Conservation (phyloP, 306 rosid genomes). For the Dryas octopetala region DNA sequence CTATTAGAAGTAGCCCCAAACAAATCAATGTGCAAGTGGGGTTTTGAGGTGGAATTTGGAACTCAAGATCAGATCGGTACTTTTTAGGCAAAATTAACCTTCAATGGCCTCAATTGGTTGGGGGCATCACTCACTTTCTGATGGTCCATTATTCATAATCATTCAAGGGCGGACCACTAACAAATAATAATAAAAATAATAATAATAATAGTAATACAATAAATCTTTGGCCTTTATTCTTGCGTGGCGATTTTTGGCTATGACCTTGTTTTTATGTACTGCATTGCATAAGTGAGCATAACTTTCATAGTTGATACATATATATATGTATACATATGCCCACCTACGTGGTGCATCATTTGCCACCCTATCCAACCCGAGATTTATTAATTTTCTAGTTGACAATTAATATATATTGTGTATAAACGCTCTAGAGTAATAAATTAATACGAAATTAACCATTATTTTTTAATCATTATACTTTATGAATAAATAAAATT, state of each 20-base stretch:
- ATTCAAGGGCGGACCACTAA: conserved; percentile 10
- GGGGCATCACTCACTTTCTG: background rate
- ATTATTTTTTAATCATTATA: too few species aligned
- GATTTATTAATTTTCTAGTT: too few species aligned
- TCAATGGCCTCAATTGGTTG: background rate
- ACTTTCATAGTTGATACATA: too few species aligned
- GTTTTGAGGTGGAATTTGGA: background rate
- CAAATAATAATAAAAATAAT: background rate
- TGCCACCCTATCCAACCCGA: too few species aligned
- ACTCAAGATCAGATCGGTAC: background rate
- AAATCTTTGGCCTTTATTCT: conserved; percentile 1
- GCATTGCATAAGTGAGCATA: background rate
- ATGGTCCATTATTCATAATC: conserved; percentile 12
- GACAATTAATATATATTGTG: too few species aligned
- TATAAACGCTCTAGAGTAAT: too few species aligned
- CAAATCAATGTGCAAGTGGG: background rate
- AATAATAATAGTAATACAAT: background rate
- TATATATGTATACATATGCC: too few species aligned
- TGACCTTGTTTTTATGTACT: background rate
- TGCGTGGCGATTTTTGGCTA: conserved; percentile 4
- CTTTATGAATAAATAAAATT: too few species aligned
- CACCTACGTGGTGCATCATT: too few species aligned
- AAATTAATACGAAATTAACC: too few species aligned
- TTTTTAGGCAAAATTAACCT: background rate
- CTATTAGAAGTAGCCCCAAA: background rate